Conservation (phyloP, 768 basidiomycete genomes). For the Tricholoma hemisulphureum region DNA sequence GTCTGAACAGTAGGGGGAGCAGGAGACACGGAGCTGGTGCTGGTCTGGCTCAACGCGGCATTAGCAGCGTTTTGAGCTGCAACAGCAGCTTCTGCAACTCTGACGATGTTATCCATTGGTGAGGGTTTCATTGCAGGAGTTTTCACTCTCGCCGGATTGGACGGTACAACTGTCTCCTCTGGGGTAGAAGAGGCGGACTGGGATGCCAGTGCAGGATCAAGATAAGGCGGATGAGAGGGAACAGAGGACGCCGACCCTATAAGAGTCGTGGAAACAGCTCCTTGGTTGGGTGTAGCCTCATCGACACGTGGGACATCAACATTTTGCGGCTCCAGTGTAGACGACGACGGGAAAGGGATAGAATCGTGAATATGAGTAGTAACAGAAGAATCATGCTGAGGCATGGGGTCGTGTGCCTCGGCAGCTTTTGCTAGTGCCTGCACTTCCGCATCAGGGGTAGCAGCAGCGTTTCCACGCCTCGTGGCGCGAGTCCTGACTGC, state of each 20-base stretch:
- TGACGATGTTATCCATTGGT: conserved; percentile 36
- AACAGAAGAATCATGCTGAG: neutral
- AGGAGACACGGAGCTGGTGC: conserved; percentile 6
- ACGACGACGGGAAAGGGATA: neutral
- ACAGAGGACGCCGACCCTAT: neutral
- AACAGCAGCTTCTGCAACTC: conserved; percentile 37
- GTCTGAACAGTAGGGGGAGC: neutral
- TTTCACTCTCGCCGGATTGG: neutral
- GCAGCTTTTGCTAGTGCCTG: neutral
- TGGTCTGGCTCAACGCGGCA: conserved; percentile 4
- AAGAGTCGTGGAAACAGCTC: neutral
- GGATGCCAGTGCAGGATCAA: neutral
- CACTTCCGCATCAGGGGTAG: conserved; percentile 8
- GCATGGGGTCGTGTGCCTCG: neutral
- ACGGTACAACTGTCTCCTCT: neutral
- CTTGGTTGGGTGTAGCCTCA: neutral
- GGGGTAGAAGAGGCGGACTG: neutral
- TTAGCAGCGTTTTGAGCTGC: conserved; percentile 30
- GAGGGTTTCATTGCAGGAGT: conserved; percentile 14
- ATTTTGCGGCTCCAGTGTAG: neutral
- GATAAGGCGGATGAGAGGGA: neutral
- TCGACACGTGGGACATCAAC: neutral
- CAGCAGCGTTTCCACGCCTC: conserved; percentile 8
- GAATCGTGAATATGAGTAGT: neutral
- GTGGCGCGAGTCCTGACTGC: conserved; percentile 7